Evolutionary conservation across 257 asterid genomes (phyloP).

Genomic region (Nicotiana noctiflora): DNA sequence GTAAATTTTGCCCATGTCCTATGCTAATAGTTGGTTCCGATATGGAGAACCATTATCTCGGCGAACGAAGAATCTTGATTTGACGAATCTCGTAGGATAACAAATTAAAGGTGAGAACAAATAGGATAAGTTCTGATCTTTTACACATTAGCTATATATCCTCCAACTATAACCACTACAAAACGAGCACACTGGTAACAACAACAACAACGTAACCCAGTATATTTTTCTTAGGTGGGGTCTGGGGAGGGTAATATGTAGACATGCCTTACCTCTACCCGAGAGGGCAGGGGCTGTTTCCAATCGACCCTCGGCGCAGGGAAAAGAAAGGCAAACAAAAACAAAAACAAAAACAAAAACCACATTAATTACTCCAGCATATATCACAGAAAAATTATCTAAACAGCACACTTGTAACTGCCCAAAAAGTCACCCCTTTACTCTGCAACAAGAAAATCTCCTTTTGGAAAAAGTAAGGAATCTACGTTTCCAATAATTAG

Average conservation of each 20-base stretch:
- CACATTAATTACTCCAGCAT: too few species aligned
- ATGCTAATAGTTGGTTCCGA: not conserved
- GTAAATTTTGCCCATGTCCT: rapidly evolving
- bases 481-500: constrained; percentile 14
- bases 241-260: too few species aligned
- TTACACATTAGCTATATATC: constrained; percentile 50
- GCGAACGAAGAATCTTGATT: not conserved
- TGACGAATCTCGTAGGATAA: not conserved
- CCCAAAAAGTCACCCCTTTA: not conserved
- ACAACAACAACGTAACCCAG: too few species aligned
- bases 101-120: not conserved
- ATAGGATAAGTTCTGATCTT: constrained; percentile 46
- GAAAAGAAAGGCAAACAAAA: too few species aligned
- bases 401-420: not conserved
- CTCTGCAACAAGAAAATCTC: not conserved
- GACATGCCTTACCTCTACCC: too few species aligned
- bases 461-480: not conserved
- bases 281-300: too few species aligned
- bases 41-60: not conserved
- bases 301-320: too few species aligned
- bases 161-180: constrained; percentile 19
- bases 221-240: too few species aligned
- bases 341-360: too few species aligned
- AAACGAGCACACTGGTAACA: not conserved
- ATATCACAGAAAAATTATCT: too few species aligned